These are phyloP conservation scores for Alternaria dauci DNA, from an alignment of 2,329 filamentous ascomycete genomes.

Conservation along the genomic window DNA sequence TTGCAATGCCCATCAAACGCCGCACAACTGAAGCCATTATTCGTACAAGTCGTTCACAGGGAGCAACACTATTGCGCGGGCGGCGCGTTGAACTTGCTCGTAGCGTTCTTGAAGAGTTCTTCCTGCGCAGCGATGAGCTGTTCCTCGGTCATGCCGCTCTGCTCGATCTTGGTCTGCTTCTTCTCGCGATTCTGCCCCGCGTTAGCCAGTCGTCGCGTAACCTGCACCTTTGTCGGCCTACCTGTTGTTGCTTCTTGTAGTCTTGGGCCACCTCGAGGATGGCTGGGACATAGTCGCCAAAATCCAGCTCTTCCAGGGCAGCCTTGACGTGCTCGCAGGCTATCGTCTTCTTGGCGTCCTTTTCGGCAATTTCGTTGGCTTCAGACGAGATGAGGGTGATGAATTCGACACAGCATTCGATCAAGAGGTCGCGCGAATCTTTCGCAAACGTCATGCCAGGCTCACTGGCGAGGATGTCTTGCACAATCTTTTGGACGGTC, in stretches of 20 bases:
- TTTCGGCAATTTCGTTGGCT: slow-evolving; percentile 98
- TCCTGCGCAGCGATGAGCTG: slow-evolving; percentile 88
- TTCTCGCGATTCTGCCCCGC: slow-evolving; percentile 81
- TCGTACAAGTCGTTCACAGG: slow-evolving; percentile 16
- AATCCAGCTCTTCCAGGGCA: slow-evolving; percentile 90
- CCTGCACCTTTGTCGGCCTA: slow-evolving; percentile 53
- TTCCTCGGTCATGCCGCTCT: slow-evolving; percentile 90
- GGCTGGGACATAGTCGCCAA: slow-evolving; percentile 88
- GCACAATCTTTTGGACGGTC: slow-evolving; percentile 84
- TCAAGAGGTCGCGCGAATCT: slow-evolving; percentile 91
- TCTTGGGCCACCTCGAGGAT: slow-evolving; percentile 87
- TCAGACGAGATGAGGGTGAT: slow-evolving; percentile 98
- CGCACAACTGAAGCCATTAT: slow-evolving; percentile 26
- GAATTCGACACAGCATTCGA: slow-evolving; percentile 99
- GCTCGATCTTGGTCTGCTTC: slow-evolving; percentile 96
- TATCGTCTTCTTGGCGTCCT: slow-evolving; percentile 99
- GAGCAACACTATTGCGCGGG: slow-evolving; percentile 38
- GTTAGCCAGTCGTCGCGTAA: slow-evolving; percentile 21
- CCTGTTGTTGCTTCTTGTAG: slow-evolving; percentile 93
- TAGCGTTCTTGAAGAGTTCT: slow-evolving; percentile 86
- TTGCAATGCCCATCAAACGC: slow-evolving; percentile 33
- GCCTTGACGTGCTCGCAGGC: slow-evolving; percentile 97
- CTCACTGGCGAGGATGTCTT: slow-evolving; percentile 84
- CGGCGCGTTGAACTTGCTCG: slow-evolving; percentile 71
- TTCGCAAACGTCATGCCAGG: slow-evolving; percentile 88